These are phyloP conservation scores for Lasiodiplodia citricola DNA, from an alignment of 2,329 filamentous ascomycete species.

Conservation along the genomic window DNA sequence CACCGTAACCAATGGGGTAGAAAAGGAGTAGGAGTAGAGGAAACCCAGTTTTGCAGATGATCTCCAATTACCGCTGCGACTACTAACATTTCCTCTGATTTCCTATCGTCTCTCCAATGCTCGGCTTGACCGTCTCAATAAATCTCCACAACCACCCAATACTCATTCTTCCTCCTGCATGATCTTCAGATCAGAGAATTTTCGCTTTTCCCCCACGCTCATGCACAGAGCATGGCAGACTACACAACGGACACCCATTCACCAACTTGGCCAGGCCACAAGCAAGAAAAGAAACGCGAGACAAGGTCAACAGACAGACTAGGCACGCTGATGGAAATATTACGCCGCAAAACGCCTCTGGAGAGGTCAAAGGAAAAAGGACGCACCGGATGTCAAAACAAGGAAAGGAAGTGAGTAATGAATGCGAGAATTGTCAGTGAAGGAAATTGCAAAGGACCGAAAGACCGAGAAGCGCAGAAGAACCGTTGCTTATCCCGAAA, in stretches of 20 bases:
- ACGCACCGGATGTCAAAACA: background rate
- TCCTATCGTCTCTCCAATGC: background rate
- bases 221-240: background rate
- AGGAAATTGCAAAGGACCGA: conserved; percentile 1
- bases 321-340: background rate
- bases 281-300: background rate
- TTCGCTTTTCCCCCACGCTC: background rate
- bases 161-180: background rate
- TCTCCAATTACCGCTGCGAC: conserved; percentile 11
- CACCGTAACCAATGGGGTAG: background rate
- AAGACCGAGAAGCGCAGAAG: background rate
- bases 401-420: background rate
- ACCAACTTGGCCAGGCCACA: background rate
- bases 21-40: background rate
- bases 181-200: background rate
- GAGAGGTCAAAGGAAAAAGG: background rate
- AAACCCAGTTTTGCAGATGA: background rate
- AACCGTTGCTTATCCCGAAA: conserved; percentile 4
- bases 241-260: background rate
- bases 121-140: background rate
- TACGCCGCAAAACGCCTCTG: conserved; percentile 3
- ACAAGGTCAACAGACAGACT: background rate
- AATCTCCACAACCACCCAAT: background rate
- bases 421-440: background rate
- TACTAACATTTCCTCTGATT: conserved; percentile 9